phyloP scores from a whole-genome alignment of 1,284 basidiomycete genomes.

The Flammula alnicola region DNA sequence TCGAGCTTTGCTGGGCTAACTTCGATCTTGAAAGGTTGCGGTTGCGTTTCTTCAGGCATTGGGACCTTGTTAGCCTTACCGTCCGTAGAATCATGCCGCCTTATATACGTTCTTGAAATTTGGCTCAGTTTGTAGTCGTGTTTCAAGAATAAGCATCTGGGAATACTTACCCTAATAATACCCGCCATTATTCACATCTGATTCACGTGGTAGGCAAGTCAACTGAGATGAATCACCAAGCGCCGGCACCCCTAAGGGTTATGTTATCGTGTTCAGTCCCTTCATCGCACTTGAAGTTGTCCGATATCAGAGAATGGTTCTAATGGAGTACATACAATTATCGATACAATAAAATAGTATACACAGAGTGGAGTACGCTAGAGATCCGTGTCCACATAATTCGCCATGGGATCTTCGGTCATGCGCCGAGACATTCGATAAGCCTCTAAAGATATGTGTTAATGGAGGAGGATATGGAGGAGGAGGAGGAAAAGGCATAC shows the following conservation, averaged over 20 bases:
- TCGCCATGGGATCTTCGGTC: slow-evolving; percentile 88
- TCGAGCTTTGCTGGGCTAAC: slow-evolving; percentile 37
- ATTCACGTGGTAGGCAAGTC: too few relatives aligned
- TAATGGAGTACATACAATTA: slow-evolving; percentile 8
- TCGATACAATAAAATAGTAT: slow-evolving; percentile 14
- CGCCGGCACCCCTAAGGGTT: too few relatives aligned
- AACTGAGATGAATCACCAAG: too few relatives aligned
- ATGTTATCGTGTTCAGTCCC: too few relatives aligned
- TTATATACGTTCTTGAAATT: too few relatives aligned
- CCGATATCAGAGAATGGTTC: too few relatives aligned
- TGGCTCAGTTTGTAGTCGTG: background rate
- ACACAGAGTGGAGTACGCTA: slow-evolving; percentile 8
- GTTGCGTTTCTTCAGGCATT: slow-evolving; percentile 4
- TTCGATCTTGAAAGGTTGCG: slow-evolving; percentile 37
- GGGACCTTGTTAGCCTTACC: background rate
- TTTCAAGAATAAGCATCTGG: too few relatives aligned
- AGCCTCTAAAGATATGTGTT: slow-evolving; percentile 61
- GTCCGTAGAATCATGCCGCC: too few relatives aligned
- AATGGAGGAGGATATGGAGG: slow-evolving; percentile 18
- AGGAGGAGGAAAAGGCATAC: slow-evolving; percentile 47
- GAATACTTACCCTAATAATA: too few relatives aligned
- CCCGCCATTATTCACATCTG: too few relatives aligned
- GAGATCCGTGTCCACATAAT: slow-evolving; percentile 64
- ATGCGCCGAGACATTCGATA: slow-evolving; percentile 78
- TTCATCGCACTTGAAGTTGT: too few relatives aligned